Evolutionary conservation across 768 basidiomycete species (phyloP), one percentile per base, ranked within the genome.

Genomic region (Leccinum obscurum): DNA sequence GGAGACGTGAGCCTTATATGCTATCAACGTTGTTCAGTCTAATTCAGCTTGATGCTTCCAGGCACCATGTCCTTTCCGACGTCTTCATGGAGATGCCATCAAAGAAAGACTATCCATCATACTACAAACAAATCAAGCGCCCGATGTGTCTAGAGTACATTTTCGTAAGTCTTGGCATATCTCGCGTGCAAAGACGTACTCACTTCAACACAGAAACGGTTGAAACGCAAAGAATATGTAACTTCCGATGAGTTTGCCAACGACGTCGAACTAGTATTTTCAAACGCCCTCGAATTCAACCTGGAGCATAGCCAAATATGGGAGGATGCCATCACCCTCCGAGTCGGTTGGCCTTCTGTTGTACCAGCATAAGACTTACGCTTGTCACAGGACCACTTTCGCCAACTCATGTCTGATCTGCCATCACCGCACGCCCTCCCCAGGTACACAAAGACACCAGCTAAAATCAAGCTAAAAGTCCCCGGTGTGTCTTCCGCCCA

Each of bases 201-300:
- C 20, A 63, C 56, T 6, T 26, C 15, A 26, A 20, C 34, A 30
- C 65, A 98, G 95, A 88, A 87, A 84, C 85, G 84, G 53, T 77
- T 96, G 63, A 88, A 92, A 68, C 84, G 84, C 58, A 90, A 93
- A 70, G 87, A 90, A 64, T 98, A 96, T 70, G 67, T 70, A 22
- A 82, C 79, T 2, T 76, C 83, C 6, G 78, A 81, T 4, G 87
- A 89, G 26, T 96, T 95, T 68, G 88, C 89, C 49, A 84, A 84
- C 9, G 95, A 98, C 60, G 89, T 95, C 14, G 92, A 95, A 66
- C 82, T 95, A 46, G 89, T 98, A 26, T 96, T 95, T 75, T 83
- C 85, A 7, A 98, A 98, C 70, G 95, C 94, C 10, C 80, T 92
- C 71, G 75, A 82, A 59, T 98, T 95, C 76, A 98, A 98, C 66